These are phyloP conservation scores for Fusarium coffeatum DNA, from an alignment of 2,329 filamentous ascomycete species.

Conservation along the genomic window DNA sequence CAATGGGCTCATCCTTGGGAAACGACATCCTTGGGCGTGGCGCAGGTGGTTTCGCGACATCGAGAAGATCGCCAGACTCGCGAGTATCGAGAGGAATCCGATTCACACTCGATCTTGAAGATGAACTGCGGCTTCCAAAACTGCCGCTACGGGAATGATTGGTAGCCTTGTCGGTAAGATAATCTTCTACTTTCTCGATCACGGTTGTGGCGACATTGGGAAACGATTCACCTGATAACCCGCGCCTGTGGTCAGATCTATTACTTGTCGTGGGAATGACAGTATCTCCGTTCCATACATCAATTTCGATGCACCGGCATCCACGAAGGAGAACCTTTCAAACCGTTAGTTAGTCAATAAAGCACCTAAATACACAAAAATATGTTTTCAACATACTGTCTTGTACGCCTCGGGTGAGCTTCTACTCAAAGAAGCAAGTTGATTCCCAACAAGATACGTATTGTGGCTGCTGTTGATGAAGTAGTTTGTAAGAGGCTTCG, in stretches of 20 bases:
- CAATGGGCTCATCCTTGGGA: conserved; percentile 75
- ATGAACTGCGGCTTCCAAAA: conserved; percentile 50
- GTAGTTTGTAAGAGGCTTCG: conserved; percentile 83
- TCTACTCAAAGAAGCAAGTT: conserved; percentile 73
- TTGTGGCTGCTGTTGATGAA: conserved; percentile 97
- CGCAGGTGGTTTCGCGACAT: conserved; percentile 44
- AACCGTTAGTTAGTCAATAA: background rate
- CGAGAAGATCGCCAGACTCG: conserved; percentile 52
- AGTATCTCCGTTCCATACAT: conserved; percentile 85
- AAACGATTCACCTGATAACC: conserved; percentile 60
- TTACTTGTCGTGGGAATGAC: conserved; percentile 51
- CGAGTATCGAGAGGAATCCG: conserved; percentile 46
- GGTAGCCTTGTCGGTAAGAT: conserved; percentile 48
- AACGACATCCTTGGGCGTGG: conserved; percentile 43
- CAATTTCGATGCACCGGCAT: conserved; percentile 93
- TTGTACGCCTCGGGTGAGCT: conserved; percentile 83
- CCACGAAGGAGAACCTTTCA: conserved; percentile 75
- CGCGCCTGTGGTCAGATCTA: conserved; percentile 60
- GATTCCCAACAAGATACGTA: conserved; percentile 89
- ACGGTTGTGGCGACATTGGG: conserved; percentile 59
- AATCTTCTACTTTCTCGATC: conserved; percentile 52
- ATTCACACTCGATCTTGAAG: conserved; percentile 48
- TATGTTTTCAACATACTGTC: conserved; percentile 64
- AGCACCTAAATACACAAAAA: background rate
- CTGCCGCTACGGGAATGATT: conserved; percentile 56